A percentile compares a stretch with the other conserved stretches of the same genome.
phyloP scores from a whole-genome alignment of 306 rosid genomes.

The Vicia sativa region DNA sequence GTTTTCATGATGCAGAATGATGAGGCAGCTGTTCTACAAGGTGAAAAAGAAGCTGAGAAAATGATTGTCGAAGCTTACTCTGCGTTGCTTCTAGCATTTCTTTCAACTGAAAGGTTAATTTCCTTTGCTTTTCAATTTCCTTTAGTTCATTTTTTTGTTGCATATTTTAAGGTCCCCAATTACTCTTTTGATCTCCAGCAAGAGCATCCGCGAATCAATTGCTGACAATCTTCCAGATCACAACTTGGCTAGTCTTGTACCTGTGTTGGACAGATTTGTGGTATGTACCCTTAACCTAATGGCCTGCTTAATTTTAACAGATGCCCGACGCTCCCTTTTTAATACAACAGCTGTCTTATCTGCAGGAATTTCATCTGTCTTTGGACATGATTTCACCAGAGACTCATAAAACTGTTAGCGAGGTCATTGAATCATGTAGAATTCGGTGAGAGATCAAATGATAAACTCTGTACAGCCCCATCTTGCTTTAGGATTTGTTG shows the following conservation, averaged over 20 bases:
- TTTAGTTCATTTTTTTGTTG: neutral
- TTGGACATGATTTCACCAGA: conserved; percentile 95
- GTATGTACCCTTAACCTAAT: conserved; percentile 49
- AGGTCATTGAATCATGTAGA: conserved; percentile 94
- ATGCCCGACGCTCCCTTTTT: conserved; percentile 4
- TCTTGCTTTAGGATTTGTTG: conserved; percentile 48
- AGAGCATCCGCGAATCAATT: conserved; percentile 52
- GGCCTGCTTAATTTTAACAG: conserved; percentile 23
- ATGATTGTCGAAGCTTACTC: conserved; percentile 61
- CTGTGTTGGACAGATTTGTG: conserved; percentile 97
- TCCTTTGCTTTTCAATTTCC: conserved; percentile 9
- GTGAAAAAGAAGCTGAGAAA: conserved; percentile 91
- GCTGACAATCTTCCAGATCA: conserved; percentile 54
- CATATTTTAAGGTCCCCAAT: conserved; percentile 17
- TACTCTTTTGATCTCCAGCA: conserved; percentile 40
- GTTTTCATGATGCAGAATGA: conserved; percentile 63
- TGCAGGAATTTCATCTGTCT: conserved; percentile 92
- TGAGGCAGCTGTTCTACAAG: conserved; percentile 79
- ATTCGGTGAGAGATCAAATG: conserved; percentile 51
- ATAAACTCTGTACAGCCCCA: conserved; percentile 63
- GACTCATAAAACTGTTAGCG: conserved; percentile 89
- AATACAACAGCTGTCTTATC: conserved; percentile 9
- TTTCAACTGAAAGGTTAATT: conserved; percentile 56
- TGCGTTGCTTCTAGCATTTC: conserved; percentile 60
- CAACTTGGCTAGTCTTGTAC: conserved; percentile 79